A percentile compares a stretch with the other conserved stretches of the same genome.
These are phyloP conservation scores for Cercospora berteroae DNA, from an alignment of 2,329 filamentous ascomycete genomes.

Conservation along the genomic window DNA sequence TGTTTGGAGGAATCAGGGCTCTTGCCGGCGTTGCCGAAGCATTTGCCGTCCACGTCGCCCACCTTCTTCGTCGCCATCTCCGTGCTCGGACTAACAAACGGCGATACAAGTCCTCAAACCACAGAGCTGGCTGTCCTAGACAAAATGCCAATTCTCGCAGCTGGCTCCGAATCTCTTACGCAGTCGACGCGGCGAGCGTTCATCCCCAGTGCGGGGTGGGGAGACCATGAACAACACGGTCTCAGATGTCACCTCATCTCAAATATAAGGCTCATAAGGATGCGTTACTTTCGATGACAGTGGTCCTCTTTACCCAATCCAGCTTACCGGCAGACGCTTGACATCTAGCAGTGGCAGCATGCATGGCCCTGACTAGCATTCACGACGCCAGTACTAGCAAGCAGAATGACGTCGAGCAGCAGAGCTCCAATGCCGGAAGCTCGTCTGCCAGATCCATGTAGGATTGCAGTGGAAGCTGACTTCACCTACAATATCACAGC, in stretches of 20 bases:
- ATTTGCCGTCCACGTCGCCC: not conserved
- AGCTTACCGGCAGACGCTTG: not conserved
- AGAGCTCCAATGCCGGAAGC: not conserved
- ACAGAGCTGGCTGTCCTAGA: not conserved
- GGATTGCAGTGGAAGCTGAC: not conserved
- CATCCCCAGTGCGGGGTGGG: not conserved
- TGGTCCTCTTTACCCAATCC: not conserved
- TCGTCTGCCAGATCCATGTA: not conserved
- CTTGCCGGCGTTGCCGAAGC: constrained; percentile 1
- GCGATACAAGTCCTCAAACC: not conserved
- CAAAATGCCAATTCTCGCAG: not conserved
- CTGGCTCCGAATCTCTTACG: not conserved
- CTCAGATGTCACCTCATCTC: not conserved
- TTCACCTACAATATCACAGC: not conserved
- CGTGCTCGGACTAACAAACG: not conserved
- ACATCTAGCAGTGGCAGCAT: not conserved
- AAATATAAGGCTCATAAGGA: too few relatives aligned
- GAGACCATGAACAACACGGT: not conserved
- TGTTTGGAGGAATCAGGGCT: constrained; percentile 3
- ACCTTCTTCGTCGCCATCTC: not conserved
- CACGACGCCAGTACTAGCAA: not conserved
- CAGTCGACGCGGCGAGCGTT: not conserved
- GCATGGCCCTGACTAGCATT: not conserved
- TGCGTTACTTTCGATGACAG: not conserved
- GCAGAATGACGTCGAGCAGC: not conserved